A percentile compares a stretch with the other conserved stretches of the same genome.
These are phyloP conservation scores for Noccaea bulbosa DNA, from an alignment of 345 rosid species.

Conservation along the genomic window DNA sequence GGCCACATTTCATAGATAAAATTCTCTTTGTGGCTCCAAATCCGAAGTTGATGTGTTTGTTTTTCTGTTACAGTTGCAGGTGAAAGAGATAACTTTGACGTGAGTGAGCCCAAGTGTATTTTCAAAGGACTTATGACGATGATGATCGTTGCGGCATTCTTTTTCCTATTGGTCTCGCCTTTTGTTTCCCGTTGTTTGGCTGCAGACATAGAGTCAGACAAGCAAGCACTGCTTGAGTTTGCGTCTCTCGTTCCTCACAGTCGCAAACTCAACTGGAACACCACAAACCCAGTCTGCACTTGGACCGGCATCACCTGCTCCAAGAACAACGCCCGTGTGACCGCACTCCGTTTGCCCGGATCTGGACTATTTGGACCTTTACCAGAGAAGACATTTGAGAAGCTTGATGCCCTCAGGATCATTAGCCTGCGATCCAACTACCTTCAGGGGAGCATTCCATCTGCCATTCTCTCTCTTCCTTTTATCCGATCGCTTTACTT, in stretches of 20 bases:
- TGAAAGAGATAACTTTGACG: conserved; percentile 38
- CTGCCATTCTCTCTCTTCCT: conserved; percentile 74
- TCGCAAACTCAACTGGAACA: conserved; percentile 82
- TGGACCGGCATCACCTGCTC: conserved; percentile 87
- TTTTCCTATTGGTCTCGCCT: conserved; percentile 47
- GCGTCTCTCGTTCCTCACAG: conserved; percentile 69
- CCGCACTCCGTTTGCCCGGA: conserved; percentile 79
- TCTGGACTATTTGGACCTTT: conserved; percentile 75
- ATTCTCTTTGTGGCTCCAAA: conserved; percentile 11
- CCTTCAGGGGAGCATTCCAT: conserved; percentile 70
- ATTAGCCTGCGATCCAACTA: conserved; percentile 82
- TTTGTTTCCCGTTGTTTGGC: conserved; percentile 39
- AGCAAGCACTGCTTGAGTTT: conserved; percentile 78
- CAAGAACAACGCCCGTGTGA: conserved; percentile 57
- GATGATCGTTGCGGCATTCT: conserved; percentile 50
- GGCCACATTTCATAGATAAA: conserved; percentile 3
- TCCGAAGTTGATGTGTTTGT: conserved; percentile 19
- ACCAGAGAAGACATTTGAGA: conserved; percentile 75
- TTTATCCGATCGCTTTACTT: conserved; percentile 66
- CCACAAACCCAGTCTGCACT: conserved; percentile 52
- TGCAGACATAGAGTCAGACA: conserved; percentile 66
- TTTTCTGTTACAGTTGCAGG: conserved; percentile 31
- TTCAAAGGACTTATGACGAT: conserved; percentile 37
- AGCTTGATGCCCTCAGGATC: conserved; percentile 67
- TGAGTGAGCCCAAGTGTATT: conserved; percentile 25